These are phyloP conservation scores for Capsicum rhomboideum DNA, from an alignment of 257 asterid species.

Conservation along the genomic window DNA sequence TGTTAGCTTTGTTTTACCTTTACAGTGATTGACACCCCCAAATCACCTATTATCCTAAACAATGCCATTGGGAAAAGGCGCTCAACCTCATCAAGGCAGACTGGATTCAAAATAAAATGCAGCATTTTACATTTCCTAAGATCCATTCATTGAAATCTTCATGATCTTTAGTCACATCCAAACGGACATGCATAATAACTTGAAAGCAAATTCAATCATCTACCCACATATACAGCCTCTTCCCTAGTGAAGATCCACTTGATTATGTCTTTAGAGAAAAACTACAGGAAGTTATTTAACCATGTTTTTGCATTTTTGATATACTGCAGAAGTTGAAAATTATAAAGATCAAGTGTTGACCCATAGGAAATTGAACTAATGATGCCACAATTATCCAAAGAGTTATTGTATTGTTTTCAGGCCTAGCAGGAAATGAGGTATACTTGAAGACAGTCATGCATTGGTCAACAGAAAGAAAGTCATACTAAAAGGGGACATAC, in stretches of 20 bases:
- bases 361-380: background rate
- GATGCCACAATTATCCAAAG: background rate
- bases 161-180: background rate
- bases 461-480: background rate
- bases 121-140: background rate
- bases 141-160: background rate
- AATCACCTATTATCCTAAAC: background rate
- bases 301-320: background rate
- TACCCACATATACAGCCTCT: background rate
- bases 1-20: background rate
- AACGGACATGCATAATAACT: background rate
- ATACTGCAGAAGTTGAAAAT: background rate
- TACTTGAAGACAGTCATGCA: background rate
- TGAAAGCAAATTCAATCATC: background rate
- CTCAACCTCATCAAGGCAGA: constrained; percentile 1
- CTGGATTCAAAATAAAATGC: background rate
- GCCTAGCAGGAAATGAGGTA: background rate
- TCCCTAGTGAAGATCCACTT: background rate
- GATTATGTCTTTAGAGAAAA: background rate
- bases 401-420: background rate
- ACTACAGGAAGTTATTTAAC: background rate
- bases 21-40: background rate
- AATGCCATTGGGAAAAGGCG: background rate
- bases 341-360: background rate
- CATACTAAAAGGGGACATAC: constrained; percentile 30